phyloP scores from a whole-genome alignment of 805 yeast genomes.

The Candida ponderosae region DNA sequence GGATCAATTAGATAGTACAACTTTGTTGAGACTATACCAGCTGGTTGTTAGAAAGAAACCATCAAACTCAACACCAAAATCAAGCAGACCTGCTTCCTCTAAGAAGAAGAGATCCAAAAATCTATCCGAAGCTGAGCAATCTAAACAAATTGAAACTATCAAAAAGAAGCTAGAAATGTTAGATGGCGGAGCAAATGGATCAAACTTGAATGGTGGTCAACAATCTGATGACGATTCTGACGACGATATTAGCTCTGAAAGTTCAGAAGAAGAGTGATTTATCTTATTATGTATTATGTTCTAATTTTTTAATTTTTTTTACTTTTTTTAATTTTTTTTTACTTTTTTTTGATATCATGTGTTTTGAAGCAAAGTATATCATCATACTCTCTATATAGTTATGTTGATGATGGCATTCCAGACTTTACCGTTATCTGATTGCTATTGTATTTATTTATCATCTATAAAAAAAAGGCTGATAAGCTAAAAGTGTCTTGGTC shows the following conservation, averaged over 20 bases:
- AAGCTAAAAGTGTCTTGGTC: too few species aligned
- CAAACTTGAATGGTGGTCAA: constrained; percentile 27
- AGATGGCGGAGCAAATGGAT: constrained; percentile 35
- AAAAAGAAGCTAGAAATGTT: constrained; percentile 71
- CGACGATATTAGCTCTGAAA: constrained; percentile 55
- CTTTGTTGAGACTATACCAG: constrained; percentile 76
- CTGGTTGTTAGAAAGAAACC: constrained; percentile 53
- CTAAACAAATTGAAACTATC: constrained; percentile 59
- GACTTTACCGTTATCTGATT: too few species aligned
- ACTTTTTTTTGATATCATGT: not conserved
- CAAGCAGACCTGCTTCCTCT: constrained; percentile 3
- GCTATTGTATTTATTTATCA: too few species aligned
- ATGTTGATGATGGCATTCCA: too few species aligned
- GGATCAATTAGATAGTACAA: constrained; percentile 82
- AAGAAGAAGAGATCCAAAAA: constrained; percentile 44
- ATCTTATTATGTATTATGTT: too few species aligned
- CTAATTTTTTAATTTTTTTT: too few species aligned
- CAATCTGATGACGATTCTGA: constrained; percentile 35
- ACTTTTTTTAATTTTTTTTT: not conserved
- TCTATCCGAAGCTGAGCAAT: constrained; percentile 58
- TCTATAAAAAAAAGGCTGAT: too few species aligned
- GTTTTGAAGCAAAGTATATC: too few species aligned
- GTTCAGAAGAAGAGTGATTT: constrained; percentile 62
- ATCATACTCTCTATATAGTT: too few species aligned
- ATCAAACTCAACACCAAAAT: constrained; percentile 1